Base-by-base conservation (phyloP, 495 filamentous ascomycete species). In the Lentithecium fluviatile region DNA sequence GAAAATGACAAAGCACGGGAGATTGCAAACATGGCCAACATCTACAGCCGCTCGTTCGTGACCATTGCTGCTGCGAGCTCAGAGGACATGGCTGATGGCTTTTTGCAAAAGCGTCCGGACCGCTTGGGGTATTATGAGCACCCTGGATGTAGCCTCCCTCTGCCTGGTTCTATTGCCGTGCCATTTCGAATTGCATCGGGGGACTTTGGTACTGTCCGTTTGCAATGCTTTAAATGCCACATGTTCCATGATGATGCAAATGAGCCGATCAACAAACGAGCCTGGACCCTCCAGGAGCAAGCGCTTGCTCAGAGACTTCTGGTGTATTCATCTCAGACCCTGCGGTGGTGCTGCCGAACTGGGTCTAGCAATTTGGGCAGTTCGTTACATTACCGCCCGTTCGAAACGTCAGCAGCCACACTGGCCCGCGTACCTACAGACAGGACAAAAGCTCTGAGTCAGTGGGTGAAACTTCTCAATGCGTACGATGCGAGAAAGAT, bases 241-340 rank as follows among this genome's bases (percentile, higher is more conserved):
- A 5, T 29, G 12, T 46, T 24, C 21, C 19, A 46, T 11, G 40
- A 32, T 24, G n/a, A 24, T 11, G 26, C 8, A 47, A 5, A 43
- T 3, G 53, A 56, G 40, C 40, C 53, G 6, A 56, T 47, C 20
- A 34, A 56, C 29, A 56, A 6, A 47, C 40, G 42, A 20, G 53
- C 53, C n/a, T 56, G 53, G 40, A 37, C 40, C 8, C 6, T 32
- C 19, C 53, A 56, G 40, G 53, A 56, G 20, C 43, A 56, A 20
- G 24, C 47, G 2, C 29, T 56, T 8, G 15, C 43, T 12, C n/a
- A 47, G 23, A 38, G 43, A 1, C 19, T 56, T 25, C 40, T 47
- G 4, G 19, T 23, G 3, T 56, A 47, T 21, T 38, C 20, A 10
- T 56, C 40, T 1, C 40, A 56, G 12, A 55, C 36, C 7, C 20